Percentiles rank a stretch among this genome's conserved stretches.
Evolutionary conservation across 495 filamentous ascomycete species (phyloP).

Genomic region (Pseudomonodictys pantanalensis): DNA sequence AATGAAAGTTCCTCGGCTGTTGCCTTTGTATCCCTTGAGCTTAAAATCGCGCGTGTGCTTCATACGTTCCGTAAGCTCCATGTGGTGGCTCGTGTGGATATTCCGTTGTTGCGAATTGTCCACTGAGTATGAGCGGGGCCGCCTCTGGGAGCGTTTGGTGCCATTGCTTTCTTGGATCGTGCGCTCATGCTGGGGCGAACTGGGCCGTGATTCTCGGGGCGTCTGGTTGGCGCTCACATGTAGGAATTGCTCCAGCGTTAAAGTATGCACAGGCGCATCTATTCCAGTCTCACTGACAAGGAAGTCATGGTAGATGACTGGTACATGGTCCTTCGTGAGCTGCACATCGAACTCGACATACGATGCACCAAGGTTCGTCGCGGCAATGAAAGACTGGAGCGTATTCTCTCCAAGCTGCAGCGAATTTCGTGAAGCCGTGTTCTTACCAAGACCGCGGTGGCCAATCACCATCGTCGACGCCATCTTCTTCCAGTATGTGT

Average conservation of each 20-base stretch:
- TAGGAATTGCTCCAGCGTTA: constrained; percentile 92
- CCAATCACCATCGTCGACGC: constrained; percentile 86
- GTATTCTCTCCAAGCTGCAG: constrained; percentile 97
- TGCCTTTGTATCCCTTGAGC: constrained; percentile 90
- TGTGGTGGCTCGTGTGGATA: constrained; percentile 29
- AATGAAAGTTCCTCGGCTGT: constrained; percentile 88
- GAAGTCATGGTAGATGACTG: constrained; percentile 99
- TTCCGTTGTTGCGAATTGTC: constrained; percentile 48
- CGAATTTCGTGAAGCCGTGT: constrained; percentile 73
- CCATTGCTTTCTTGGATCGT: constrained; percentile 9
- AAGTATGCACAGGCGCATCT: constrained; percentile 91
- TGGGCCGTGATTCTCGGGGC: constrained; percentile 44
- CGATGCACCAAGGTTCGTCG: constrained; percentile 85
- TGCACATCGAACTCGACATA: constrained; percentile 96
- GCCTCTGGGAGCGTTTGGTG: constrained; percentile 5
- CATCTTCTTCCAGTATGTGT: constrained; percentile 93
- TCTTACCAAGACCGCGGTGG: constrained; percentile 92
- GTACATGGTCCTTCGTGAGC: constrained; percentile 96
- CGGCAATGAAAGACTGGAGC: constrained; percentile 82
- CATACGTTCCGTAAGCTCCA: constrained; percentile 75
- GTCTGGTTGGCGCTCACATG: constrained; percentile 67
- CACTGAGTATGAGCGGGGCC: constrained; percentile 38
- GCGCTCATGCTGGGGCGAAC: constrained; percentile 44
- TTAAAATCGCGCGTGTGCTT: constrained; percentile 96
- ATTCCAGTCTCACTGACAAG: constrained; percentile 97